phyloP scores from a whole-genome alignment of 2,329 filamentous ascomycete genomes.

The Neurospora sp. region DNA sequence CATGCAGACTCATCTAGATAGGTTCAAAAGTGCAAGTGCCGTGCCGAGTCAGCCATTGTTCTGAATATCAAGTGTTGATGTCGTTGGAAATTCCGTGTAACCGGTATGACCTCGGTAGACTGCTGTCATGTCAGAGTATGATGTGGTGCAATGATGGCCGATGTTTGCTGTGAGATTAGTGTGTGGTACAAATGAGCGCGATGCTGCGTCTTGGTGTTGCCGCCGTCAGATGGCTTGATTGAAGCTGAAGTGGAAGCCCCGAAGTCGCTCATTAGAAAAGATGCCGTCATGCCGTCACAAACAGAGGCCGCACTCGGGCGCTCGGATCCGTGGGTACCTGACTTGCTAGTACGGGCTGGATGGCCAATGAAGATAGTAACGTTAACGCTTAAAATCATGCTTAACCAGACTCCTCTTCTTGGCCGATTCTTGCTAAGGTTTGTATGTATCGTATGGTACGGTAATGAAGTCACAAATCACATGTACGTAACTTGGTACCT shows the following conservation, averaged over 20 bases:
- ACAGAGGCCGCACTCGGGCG: background rate
- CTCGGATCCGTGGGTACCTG: background rate
- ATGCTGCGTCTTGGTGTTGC: background rate
- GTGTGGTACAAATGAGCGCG: background rate
- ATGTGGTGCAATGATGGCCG: background rate
- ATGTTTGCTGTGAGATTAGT: background rate
- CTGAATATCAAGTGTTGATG: conserved; percentile 2
- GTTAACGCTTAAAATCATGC: conserved; percentile 16
- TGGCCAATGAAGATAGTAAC: background rate
- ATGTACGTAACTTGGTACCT: background rate
- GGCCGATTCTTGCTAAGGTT: conserved; percentile 3
- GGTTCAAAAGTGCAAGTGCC: background rate
- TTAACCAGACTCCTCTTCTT: conserved; percentile 11
- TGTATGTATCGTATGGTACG: background rate
- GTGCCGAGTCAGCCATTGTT: background rate
- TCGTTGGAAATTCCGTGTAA: background rate
- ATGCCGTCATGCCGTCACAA: background rate
- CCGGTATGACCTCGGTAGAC: background rate
- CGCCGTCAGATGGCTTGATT: background rate
- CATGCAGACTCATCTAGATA: background rate
- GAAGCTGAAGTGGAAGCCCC: background rate
- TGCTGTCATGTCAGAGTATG: background rate
- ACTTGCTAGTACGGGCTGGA: background rate
- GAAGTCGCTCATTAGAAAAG: background rate
- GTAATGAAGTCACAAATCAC: background rate